Base-by-base conservation (phyloP, 2,329 filamentous ascomycete genomes). In the Rosellinia necatrix region DNA sequence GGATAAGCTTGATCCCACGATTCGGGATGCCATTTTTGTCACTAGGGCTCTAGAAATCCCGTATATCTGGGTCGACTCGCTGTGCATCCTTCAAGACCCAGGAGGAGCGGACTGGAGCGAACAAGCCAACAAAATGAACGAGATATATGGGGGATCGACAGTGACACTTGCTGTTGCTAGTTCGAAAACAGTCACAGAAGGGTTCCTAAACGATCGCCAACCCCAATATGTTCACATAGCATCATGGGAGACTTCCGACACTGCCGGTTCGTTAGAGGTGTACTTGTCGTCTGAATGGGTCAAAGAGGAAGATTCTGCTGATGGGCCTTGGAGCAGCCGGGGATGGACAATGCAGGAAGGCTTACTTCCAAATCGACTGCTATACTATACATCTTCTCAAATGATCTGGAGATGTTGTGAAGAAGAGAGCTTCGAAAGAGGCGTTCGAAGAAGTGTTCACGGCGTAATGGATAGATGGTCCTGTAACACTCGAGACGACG, bases 281-380 rank as follows among this genome's bases (percentile, higher is more conserved):
- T 41, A 25, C 10, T 41, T 41, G 21, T 41, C 37, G 19, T 22
- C 19, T 41, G 37, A 41, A 41, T 41, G 37, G 37, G 37, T 24
- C 19, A 7, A 41, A 25, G 25, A 41, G 2, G 37, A 25, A 41
- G 37, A 41, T 41, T 24, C 21, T n/a, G 37, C 10, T 41, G 12
- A 8, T 13, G 37, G 37, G 15, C 37, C 37, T n/a, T 41, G 37
- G 37, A 41, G 37, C 37, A 25, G 9, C 4, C 19, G 37, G 15
- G 37, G 37, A 25, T 41, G 37, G 37, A 41, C 37, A 41, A 41
- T 41, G 37, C 37, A 41, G 37, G 37, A 41, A 41, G 37, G 37
- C 15, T 41, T 41, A 25, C 37, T 41, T 25, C 37, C 37, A 41
- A 41, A 41, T 25, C 19, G 21, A n/a, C 37, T 41, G 21, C 21